Percentiles rank a stretch among this genome's conserved stretches.
These are phyloP conservation scores for Alternaria viburni DNA, from an alignment of 2,329 filamentous ascomycete species.

Conservation along the genomic window DNA sequence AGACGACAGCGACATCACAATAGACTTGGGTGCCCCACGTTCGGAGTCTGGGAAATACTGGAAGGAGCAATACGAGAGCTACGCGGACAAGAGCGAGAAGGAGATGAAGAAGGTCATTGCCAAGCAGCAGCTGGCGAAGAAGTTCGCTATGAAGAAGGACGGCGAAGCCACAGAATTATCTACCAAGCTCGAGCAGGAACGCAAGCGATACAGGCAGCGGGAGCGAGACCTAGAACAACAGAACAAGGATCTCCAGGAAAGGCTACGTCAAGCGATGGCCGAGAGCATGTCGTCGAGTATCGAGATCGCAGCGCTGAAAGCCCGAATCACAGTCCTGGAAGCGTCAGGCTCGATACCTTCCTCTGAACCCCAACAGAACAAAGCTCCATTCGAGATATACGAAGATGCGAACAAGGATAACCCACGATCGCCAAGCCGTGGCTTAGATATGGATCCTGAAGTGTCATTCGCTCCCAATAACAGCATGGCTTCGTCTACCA, in stretches of 20 bases:
- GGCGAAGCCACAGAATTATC: conserved; percentile 70
- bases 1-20: conserved; percentile 67
- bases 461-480: conserved; percentile 22
- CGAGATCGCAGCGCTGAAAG: conserved; percentile 44
- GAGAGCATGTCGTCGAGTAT: conserved; percentile 41
- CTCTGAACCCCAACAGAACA: conserved; percentile 21
- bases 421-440: conserved; percentile 10
- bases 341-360: conserved; percentile 24
- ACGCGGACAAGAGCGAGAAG: conserved; percentile 72
- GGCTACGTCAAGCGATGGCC: conserved; percentile 40
- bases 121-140: conserved; percentile 81
- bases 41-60: conserved; percentile 80
- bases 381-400: conserved; percentile 38
- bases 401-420: conserved; percentile 37
- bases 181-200: conserved; percentile 71
- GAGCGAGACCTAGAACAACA: conserved; percentile 69
- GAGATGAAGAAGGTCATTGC: conserved; percentile 79
- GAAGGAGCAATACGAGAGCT: conserved; percentile 78
- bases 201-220: conserved; percentile 67
- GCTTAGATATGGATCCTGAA: conserved; percentile 15
- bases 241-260: conserved; percentile 55
- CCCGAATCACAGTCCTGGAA: conserved; percentile 39
- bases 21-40: conserved; percentile 75
- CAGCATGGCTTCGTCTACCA: conserved; percentile 28
- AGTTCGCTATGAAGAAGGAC: conserved; percentile 79